Percentiles rank a stretch among this genome's conserved stretches.
phyloP scores from a whole-genome alignment of 345 rosid genomes.

The Rhodomyrtus tomentosa region DNA sequence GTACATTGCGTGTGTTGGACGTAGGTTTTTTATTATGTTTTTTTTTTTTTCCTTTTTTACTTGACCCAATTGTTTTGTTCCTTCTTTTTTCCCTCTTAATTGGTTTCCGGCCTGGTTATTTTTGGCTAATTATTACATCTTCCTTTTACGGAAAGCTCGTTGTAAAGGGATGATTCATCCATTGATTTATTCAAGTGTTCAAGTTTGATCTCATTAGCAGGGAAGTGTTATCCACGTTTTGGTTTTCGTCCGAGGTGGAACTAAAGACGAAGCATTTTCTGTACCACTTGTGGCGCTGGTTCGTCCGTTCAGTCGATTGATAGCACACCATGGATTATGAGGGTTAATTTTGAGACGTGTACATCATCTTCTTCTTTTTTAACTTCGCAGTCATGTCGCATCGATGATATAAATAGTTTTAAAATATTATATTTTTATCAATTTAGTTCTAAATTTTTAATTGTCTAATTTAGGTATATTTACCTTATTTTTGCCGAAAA shows the following conservation, averaged over 20 bases:
- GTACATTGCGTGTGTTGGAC: slow-evolving; percentile 27
- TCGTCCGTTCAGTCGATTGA: not conserved
- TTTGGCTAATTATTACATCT: slow-evolving; percentile 10
- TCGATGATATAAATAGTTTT: no score
- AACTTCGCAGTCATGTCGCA: not conserved
- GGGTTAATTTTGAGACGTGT: not conserved
- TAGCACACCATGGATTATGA: not conserved
- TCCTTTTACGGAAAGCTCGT: not conserved
- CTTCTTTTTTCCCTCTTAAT: slow-evolving; percentile 3
- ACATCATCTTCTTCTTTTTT: not conserved
- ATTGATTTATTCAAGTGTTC: slow-evolving; percentile 11
- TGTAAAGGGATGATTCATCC: slow-evolving; percentile 14
- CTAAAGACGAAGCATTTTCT: not conserved
- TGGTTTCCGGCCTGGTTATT: slow-evolving; percentile 37
- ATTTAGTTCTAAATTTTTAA: no score
- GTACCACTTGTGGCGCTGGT: not conserved
- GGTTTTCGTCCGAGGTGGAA: not conserved
- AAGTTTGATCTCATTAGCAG: not conserved
- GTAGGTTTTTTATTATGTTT: slow-evolving; percentile 1
- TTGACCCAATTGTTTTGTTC: not conserved
- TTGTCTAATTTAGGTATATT: no score
- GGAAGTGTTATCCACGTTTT: not conserved
- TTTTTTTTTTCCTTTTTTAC: not conserved
- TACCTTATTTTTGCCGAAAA: no score
- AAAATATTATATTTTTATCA: no score